phyloP scores from a whole-genome alignment of 768 basidiomycete genomes.

The Suillus tomentosus region DNA sequence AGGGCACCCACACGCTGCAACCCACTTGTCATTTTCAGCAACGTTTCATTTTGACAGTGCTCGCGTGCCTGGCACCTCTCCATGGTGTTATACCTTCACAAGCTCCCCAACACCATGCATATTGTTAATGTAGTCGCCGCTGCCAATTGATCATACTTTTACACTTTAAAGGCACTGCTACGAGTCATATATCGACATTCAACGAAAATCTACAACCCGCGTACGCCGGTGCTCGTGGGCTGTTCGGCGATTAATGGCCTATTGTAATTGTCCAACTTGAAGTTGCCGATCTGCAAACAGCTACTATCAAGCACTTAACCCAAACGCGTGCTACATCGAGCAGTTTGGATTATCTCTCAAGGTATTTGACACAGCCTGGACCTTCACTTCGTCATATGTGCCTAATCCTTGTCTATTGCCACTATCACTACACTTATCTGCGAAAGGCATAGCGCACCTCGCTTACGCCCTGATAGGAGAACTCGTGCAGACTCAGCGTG shows the following conservation, averaged over 20 bases:
- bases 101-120: slow-evolving; percentile 1
- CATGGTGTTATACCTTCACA: slow-evolving; percentile 4
- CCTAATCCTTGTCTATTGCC: neutral
- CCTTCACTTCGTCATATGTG: neutral
- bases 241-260: neutral
- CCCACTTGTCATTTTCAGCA: slow-evolving; percentile 13
- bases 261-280: neutral
- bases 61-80: slow-evolving; percentile 15
- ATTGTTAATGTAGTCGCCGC: slow-evolving; percentile 3
- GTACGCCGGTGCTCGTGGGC: neutral
- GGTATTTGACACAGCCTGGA: neutral
- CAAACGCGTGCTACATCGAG: neutral
- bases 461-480: slow-evolving; percentile 9
- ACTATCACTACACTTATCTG: slow-evolving; percentile 8
- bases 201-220: neutral
- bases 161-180: neutral
- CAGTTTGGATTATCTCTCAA: neutral
- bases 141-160: neutral
- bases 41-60: slow-evolving; percentile 14
- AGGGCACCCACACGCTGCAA: slow-evolving; percentile 17
- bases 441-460: slow-evolving; percentile 2
- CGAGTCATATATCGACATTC: neutral
- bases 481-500: slow-evolving; percentile 4
- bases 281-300: neutral
- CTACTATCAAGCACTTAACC: neutral